Conservation (phyloP, 371 early-diverging fungal species). For the Mucor piriformis region DNA sequence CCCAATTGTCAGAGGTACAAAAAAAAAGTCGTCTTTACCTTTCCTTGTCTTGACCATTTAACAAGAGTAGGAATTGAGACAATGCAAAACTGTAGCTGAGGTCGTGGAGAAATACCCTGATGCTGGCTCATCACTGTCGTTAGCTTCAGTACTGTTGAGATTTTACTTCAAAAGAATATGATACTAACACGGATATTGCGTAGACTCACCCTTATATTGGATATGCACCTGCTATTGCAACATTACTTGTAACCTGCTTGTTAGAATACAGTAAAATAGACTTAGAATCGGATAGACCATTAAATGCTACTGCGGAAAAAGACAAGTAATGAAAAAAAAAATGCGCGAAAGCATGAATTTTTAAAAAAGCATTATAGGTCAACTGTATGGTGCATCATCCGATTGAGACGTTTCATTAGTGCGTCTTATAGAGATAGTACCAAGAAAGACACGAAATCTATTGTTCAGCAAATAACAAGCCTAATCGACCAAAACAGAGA, state of each 20-base stretch:
- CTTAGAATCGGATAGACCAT: neutral
- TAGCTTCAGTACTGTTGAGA: conserved; percentile 14
- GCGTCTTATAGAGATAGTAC: neutral
- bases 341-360: too few species aligned
- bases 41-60: neutral
- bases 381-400: conserved; percentile 18
- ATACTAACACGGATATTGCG: neutral
- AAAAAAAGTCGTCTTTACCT: neutral
- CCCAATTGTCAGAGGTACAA: conserved; percentile 4
- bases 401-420: conserved; percentile 14
- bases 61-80: conserved; percentile 17
- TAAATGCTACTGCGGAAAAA: neutral
- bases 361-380: conserved; percentile 3
- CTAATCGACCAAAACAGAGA: conserved; percentile 1
- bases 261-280: conserved; percentile 22
- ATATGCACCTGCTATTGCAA: neutral
- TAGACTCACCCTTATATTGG: conserved; percentile 22
- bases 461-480: neutral
- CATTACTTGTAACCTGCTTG: conserved; percentile 8
- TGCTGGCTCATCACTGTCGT: conserved; percentile 7
- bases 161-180: neutral
- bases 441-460: neutral
- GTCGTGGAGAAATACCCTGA: conserved; percentile 14
- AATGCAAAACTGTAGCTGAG: conserved; percentile 1
- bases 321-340: neutral